Evolutionary conservation across 148 eudicot genomes (phyloP).

Genomic region (Camellia granthamiana): DNA sequence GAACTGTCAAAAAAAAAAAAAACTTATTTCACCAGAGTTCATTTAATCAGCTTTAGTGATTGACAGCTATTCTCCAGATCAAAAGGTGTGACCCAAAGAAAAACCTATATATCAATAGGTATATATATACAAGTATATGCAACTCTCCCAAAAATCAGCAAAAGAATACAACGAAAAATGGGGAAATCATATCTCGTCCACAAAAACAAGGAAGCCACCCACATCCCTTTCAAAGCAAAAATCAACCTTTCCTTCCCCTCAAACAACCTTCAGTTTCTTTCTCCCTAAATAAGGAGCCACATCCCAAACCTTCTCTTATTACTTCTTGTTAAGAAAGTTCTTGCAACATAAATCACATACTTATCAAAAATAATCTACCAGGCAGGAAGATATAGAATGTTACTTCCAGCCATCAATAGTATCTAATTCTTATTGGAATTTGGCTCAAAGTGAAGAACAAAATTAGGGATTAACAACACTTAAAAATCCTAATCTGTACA

Average conservation of each 20-base stretch:
- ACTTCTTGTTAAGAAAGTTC: background rate
- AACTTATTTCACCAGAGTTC: background rate
- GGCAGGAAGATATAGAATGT: background rate
- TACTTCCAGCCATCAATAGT: background rate
- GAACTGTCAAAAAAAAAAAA: background rate
- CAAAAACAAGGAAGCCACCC: no score
- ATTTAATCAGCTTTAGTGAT: background rate
- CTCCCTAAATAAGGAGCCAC: no score
- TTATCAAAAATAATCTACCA: background rate
- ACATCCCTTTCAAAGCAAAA: no score
- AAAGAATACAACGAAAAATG: background rate
- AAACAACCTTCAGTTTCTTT: no score
- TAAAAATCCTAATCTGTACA: background rate
- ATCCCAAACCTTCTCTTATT: no score
- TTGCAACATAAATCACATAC: background rate
- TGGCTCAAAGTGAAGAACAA: background rate
- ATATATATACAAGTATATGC: no score
- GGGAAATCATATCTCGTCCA: background rate
- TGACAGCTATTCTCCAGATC: background rate
- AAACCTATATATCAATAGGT: no score
- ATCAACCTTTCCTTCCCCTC: no score
- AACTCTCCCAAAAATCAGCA: no score
- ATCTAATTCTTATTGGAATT: background rate
- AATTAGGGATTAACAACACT: background rate
- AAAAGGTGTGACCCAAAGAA: no score